Evolutionary conservation across 2,329 filamentous ascomycete genomes (phyloP), one percentile per base, ranked within the genome.

Genomic region (Teratosphaeriaceae sp.): DNA sequence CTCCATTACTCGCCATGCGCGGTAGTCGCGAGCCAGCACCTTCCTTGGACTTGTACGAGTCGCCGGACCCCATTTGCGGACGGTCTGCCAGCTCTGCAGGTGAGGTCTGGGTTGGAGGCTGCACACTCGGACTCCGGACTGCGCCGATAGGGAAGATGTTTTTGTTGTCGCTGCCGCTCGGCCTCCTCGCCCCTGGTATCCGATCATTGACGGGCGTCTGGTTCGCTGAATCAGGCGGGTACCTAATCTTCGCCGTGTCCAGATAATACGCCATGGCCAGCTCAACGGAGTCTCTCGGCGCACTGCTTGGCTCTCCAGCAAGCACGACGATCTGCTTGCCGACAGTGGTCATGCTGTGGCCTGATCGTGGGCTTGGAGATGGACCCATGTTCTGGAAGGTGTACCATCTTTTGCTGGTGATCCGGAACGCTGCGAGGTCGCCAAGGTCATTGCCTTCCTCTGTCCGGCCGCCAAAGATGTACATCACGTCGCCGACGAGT

Each of bases 371-470:
- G 2, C 89, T 96, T 0, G 92, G 92, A 1, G 89, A 94, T 2
- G 89, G 89, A 0, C 92, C 92, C 92, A 98, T 98, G 61, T 98
- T 98, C 61, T 98, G 92, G 67, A 98, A 98, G 26, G 92, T 98
- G 64, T 97, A 98, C 92, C 92, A 98, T 46, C 92, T 80, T 51
- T 87, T 82, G 9, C 88, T 88, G 1, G 84, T 80, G 55, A 86
- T 86, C 38, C 81, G 75, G 65, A 87, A 87, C 8, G 92, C 92
- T 2, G 92, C 90, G 33, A 98, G 74, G 64, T 98, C 92, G 24
- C 90, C 92, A 3, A 98, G 71, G 62, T 98, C 92, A 21, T 82
- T 79, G 1, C 92, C 92, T 54, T 97, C 89, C 60, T 96, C 88
- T 0, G 88, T 96, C 46, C 92, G 84, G 34, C 92, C 92, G 54